Percentiles rank a stretch among this genome's conserved stretches.
phyloP scores from a whole-genome alignment of 2,329 filamentous ascomycete genomes.

The Sordariomycetes sp. region DNA sequence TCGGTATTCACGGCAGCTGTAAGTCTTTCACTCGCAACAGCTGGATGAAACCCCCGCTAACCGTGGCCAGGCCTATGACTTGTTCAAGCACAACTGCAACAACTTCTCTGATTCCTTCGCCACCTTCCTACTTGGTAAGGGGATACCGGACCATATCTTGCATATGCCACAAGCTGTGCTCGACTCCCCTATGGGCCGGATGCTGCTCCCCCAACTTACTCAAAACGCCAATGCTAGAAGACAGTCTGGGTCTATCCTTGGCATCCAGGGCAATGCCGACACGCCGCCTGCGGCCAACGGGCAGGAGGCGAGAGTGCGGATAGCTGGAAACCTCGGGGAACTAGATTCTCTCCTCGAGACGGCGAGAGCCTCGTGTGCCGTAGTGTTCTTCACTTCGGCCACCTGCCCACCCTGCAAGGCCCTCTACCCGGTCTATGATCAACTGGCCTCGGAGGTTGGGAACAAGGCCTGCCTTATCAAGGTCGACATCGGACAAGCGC shows the following conservation, averaged over 20 bases:
- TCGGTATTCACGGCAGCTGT: conserved; percentile 74
- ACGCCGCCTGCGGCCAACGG: conserved; percentile 16
- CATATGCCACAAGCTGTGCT: conserved; percentile 79
- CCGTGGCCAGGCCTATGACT: conserved; percentile 60
- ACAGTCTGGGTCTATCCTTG: conserved; percentile 40
- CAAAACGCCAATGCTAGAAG: conserved; percentile 39
- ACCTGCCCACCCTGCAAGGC: conserved; percentile 78
- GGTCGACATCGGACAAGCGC: conserved; percentile 63
- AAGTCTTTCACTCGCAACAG: conserved; percentile 8
- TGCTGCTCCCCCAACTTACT: conserved; percentile 64
- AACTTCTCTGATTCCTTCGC: conserved; percentile 92
- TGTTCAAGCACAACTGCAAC: conserved; percentile 92
- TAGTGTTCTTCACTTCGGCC: conserved; percentile 87
- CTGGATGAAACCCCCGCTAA: neutral
- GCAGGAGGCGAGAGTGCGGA: neutral
- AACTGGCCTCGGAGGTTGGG: conserved; percentile 64
- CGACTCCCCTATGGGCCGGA: conserved; percentile 76
- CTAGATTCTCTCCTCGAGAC: conserved; percentile 41
- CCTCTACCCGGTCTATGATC: conserved; percentile 72
- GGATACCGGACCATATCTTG: conserved; percentile 79
- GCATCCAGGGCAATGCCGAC: conserved; percentile 28
- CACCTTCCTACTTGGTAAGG: conserved; percentile 78
- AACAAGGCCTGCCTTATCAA: conserved; percentile 66
- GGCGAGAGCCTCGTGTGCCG: conserved; percentile 58
- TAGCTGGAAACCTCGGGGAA: neutral